phyloP scores from a whole-genome alignment of 2,329 filamentous ascomycete species.

The Arthrinium phaeospermum region DNA sequence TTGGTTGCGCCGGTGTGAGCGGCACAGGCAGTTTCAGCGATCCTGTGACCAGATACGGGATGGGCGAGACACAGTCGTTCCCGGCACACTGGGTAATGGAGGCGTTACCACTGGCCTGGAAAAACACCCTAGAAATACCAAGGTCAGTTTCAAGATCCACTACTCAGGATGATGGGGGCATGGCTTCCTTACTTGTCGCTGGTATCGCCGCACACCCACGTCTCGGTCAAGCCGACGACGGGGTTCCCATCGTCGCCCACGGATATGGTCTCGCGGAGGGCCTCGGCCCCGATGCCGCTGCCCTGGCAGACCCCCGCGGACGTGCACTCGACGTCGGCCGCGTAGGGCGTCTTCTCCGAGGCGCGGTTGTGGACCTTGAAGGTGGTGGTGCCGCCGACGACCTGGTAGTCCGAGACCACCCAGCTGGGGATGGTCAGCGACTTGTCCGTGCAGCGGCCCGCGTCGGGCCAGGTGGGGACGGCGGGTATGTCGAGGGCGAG shows the following conservation, averaged over 20 bases:
- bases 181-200: neutral
- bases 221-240: neutral
- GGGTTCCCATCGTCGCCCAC: neutral
- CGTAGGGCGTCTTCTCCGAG: neutral
- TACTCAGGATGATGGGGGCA: neutral
- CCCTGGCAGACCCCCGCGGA: neutral
- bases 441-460: slow-evolving; percentile 13
- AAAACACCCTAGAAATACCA: neutral
- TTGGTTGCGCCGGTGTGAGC: slow-evolving; percentile 1
- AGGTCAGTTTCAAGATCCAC: neutral
- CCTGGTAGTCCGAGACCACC: neutral
- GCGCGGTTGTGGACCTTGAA: neutral
- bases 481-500: neutral
- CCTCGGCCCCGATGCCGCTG: neutral
- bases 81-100: slow-evolving; percentile 2
- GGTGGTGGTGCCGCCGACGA: neutral
- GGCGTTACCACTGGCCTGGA: slow-evolving; percentile 1
- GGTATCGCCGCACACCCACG: slow-evolving; percentile 4
- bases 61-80: neutral
- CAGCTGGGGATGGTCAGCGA: slow-evolving; percentile 7
- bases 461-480: neutral
- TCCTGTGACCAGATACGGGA: neutral
- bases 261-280: neutral
- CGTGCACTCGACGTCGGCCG: neutral
- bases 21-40: neutral